Evolutionary conservation across 75 land plant genomes (phyloP).

Genomic region (Pinus albicaulis): DNA sequence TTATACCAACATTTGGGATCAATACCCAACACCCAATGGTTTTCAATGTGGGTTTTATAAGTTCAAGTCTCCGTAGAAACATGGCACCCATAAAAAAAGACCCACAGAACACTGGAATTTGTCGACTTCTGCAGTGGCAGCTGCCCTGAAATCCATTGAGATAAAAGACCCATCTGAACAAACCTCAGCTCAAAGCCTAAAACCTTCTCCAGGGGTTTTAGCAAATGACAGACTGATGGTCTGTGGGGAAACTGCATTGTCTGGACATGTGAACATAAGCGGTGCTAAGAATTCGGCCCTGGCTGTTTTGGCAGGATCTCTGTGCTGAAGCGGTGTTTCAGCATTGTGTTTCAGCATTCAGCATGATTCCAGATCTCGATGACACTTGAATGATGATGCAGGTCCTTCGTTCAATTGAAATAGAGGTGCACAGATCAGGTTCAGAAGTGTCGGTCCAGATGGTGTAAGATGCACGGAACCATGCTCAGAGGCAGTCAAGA

Average conservation of each 20-base stretch:
- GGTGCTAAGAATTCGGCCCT: slow-evolving; percentile 80
- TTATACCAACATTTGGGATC: background rate
- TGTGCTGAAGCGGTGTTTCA: slow-evolving; percentile 46
- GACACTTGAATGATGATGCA: slow-evolving; percentile 57
- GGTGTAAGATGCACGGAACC: slow-evolving; percentile 44
- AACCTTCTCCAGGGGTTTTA: background rate
- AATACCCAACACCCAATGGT: background rate
- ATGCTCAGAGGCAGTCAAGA: slow-evolving; percentile 33
- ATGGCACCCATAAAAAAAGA: background rate
- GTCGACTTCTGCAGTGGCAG: background rate
- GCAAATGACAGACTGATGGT: slow-evolving; percentile 19
- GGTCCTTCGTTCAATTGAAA: slow-evolving; percentile 60
- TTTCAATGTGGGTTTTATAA: background rate
- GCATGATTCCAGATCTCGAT: slow-evolving; percentile 44
- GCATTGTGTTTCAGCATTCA: too few relatives aligned
- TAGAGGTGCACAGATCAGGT: slow-evolving; percentile 25
- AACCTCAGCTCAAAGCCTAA: background rate
- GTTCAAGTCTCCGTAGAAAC: background rate
- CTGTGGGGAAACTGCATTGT: slow-evolving; percentile 34
- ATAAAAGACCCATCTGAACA: background rate
- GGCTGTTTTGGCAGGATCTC: slow-evolving; percentile 63
- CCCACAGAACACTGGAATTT: background rate
- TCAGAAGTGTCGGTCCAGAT: slow-evolving; percentile 26
- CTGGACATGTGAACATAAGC: slow-evolving; percentile 57
- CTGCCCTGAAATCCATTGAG: slow-evolving; percentile 2